Conservation (phyloP, 805 yeast species). For the Candida coleopterorum region DNA sequence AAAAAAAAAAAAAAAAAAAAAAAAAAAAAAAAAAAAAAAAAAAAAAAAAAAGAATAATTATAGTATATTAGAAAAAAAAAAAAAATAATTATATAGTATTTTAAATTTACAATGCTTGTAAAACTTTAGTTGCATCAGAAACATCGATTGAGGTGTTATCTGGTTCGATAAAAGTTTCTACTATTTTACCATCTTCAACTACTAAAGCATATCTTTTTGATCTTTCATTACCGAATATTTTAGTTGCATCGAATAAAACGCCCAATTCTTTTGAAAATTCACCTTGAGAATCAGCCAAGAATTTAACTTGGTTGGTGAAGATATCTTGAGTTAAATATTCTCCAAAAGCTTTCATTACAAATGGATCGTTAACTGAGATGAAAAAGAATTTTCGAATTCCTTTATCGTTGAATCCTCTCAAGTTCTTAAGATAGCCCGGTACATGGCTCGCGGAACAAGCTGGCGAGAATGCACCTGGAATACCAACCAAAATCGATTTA, state of each 20-base stretch:
- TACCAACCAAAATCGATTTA: conserved; percentile 35
- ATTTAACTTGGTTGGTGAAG: conserved; percentile 37
- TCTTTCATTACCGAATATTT: conserved; percentile 72
- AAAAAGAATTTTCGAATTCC: conserved; percentile 64
- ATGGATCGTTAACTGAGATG: conserved; percentile 81
- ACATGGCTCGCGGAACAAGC: conserved; percentile 70
- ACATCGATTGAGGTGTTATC: conserved; percentile 69
- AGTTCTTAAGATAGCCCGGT: conserved; percentile 62
- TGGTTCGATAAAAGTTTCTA: conserved; percentile 68
- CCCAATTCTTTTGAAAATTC: conserved; percentile 64
- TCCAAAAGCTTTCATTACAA: conserved; percentile 81
- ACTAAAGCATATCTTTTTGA: conserved; percentile 71
- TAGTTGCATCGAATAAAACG: conserved; percentile 68
- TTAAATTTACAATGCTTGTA: conserved; percentile 13
- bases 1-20: no score
- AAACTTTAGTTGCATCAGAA: conserved; percentile 43
- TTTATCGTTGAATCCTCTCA: conserved; percentile 51
- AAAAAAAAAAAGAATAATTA: no score
- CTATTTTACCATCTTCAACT: conserved; percentile 71
- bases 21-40: no score
- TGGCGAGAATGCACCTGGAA: conserved; percentile 71
- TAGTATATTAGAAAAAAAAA: background rate
- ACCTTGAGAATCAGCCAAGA: conserved; percentile 78
- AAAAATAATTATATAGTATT: background rate
- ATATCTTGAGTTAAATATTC: conserved; percentile 26